Evolutionary conservation across 495 filamentous ascomycete genomes (phyloP).

Genomic region (Aspergillus nidulans): DNA sequence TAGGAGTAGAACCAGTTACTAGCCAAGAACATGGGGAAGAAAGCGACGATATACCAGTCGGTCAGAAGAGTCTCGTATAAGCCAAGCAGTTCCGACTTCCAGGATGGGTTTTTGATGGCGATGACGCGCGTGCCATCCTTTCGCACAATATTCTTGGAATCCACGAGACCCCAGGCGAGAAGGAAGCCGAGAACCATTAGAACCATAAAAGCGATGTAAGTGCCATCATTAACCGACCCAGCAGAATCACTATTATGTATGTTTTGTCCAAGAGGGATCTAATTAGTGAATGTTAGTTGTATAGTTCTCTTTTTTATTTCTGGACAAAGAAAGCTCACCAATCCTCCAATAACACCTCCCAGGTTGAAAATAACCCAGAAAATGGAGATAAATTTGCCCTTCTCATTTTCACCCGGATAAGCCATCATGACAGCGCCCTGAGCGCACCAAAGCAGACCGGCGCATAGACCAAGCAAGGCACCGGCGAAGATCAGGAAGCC

Average conservation of each 20-base stretch:
- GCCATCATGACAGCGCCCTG: conserved; percentile 96
- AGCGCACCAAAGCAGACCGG: conserved; percentile 83
- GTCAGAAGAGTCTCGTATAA: conserved; percentile 67
- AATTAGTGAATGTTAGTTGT: neutral
- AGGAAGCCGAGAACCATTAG: conserved; percentile 74
- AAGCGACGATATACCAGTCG: conserved; percentile 72
- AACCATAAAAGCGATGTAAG: conserved; percentile 86
- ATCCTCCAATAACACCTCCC: conserved; percentile 82
- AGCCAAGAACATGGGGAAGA: conserved; percentile 80
- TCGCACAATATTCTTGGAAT: conserved; percentile 73
- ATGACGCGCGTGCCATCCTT: conserved; percentile 79
- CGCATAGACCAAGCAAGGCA: conserved; percentile 64
- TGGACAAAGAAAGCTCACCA: conserved; percentile 46
- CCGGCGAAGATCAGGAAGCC: conserved; percentile 58
- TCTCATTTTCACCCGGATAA: conserved; percentile 75
- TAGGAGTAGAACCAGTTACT: conserved; percentile 52
- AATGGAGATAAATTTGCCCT: conserved; percentile 83
- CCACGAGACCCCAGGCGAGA: conserved; percentile 67
- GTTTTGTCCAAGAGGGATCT: conserved; percentile 78
- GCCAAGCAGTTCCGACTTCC: conserved; percentile 71
- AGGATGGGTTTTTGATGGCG: conserved; percentile 81
- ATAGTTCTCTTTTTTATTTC: too few relatives aligned
- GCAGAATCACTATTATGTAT: conserved; percentile 56
- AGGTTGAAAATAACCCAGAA: conserved; percentile 98
- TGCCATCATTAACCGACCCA: conserved; percentile 69